These are phyloP conservation scores for Yamagishiella unicocca DNA, from an alignment of 139 green algal genomes.

Conservation along the genomic window DNA sequence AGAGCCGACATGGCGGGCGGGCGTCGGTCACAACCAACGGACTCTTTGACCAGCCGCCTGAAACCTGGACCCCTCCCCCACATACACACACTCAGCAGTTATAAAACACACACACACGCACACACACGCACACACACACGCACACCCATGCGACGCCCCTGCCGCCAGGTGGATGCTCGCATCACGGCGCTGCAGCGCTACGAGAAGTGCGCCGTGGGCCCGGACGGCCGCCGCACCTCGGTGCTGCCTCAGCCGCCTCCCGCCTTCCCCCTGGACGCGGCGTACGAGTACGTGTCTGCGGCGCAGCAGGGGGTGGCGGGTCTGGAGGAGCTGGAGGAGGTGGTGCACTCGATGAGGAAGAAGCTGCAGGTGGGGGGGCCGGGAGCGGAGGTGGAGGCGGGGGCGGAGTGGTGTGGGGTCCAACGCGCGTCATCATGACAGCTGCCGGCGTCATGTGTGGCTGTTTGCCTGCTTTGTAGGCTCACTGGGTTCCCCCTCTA, in stretches of 20 bases:
- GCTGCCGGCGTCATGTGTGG: neutral
- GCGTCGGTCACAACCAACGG: too few species aligned
- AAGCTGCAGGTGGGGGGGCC: conserved; percentile 25
- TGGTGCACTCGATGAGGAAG: conserved; percentile 33
- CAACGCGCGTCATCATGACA: too few species aligned
- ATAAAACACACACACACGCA: too few species aligned
- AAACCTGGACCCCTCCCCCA: too few species aligned
- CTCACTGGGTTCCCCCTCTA: neutral
- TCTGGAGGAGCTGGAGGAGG: conserved; percentile 39
- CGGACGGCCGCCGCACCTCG: neutral
- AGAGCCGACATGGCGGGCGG: too few species aligned
- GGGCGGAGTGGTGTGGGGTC: neutral
- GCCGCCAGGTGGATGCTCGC: conserved; percentile 26
- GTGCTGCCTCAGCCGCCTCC: conserved; percentile 21
- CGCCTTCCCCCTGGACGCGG: conserved; percentile 13
- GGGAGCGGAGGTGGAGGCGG: neutral
- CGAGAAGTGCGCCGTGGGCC: neutral
- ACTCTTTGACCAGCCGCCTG: too few species aligned
- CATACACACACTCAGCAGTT: too few species aligned
- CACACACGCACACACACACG: too few species aligned
- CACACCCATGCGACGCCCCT: neutral
- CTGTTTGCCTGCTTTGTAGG: neutral
- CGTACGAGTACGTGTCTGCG: conserved; percentile 18
- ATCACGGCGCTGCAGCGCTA: conserved; percentile 22
- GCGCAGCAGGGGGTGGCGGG: neutral